phyloP scores from a whole-genome alignment of 2,329 filamentous ascomycete genomes.

The Talaromyces sp. region DNA sequence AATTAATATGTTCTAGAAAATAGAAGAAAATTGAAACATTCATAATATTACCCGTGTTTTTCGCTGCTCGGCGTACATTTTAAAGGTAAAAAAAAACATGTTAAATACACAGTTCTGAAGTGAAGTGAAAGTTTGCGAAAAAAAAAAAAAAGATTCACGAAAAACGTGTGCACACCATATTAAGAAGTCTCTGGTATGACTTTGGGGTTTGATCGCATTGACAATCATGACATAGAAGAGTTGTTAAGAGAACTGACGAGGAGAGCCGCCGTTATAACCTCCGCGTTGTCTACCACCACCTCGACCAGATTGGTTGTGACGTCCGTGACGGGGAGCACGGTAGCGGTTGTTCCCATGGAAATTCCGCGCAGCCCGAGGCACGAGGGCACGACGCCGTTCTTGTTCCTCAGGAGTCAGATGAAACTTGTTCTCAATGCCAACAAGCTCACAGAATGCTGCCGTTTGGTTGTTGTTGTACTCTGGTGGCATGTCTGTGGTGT shows the following conservation, averaged over 20 bases:
- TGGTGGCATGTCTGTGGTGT: slow-evolving; percentile 58
- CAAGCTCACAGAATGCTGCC: slow-evolving; percentile 68
- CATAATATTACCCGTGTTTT: not conserved
- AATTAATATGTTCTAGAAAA: too few species aligned
- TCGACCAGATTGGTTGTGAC: slow-evolving; percentile 10
- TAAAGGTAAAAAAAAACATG: not conserved
- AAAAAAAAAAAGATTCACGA: not conserved
- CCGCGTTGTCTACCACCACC: slow-evolving; percentile 18
- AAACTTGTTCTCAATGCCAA: slow-evolving; percentile 74
- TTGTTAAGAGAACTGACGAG: not conserved
- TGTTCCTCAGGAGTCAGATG: slow-evolving; percentile 69
- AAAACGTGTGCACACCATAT: not conserved
- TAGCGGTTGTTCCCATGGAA: not conserved
- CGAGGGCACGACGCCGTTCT: slow-evolving; percentile 52
- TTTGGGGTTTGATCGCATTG: not conserved
- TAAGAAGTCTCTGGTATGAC: not conserved
- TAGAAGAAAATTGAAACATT: not conserved
- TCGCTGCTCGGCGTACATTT: not conserved
- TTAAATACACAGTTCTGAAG: not conserved
- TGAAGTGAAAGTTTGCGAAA: not conserved
- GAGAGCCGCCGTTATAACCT: slow-evolving; percentile 16
- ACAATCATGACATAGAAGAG: not conserved
- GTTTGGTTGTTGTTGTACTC: slow-evolving; percentile 91
- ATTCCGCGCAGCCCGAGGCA: slow-evolving; percentile 45
- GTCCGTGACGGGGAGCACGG: not conserved